Evolutionary conservation across 192 early-diverging fungal species (phyloP).

Genomic region (Backusella australiensis): DNA sequence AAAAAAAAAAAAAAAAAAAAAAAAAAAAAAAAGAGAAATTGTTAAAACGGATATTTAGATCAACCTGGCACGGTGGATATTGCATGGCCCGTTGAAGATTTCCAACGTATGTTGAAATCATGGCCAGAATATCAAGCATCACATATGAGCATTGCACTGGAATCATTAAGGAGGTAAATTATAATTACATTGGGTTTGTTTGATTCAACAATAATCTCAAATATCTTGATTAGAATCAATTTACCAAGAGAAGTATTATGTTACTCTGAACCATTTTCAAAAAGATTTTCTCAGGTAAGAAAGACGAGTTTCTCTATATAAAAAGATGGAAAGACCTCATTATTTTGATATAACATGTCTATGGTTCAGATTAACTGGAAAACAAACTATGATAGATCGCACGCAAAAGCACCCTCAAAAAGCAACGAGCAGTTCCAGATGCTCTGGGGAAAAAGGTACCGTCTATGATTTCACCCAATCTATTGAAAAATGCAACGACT

Average conservation of each 20-base stretch:
- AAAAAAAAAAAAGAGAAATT: no score
- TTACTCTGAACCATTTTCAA: background rate
- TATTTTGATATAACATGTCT: background rate
- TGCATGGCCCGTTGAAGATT: background rate
- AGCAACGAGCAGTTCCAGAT: background rate
- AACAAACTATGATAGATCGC: background rate
- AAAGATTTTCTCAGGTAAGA: background rate
- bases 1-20: background rate
- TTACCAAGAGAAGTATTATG: slow-evolving; percentile 1
- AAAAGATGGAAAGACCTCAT: background rate
- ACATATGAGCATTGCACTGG: slow-evolving; percentile 5
- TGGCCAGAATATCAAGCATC: background rate
- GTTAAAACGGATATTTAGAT: background rate
- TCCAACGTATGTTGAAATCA: background rate
- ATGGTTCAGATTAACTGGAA: background rate
- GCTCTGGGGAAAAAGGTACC: background rate
- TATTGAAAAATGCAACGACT: slow-evolving; percentile 2
- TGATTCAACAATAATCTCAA: background rate
- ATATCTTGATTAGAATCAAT: background rate
- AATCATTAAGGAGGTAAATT: slow-evolving; percentile 5
- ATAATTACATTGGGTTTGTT: background rate
- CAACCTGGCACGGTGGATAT: slow-evolving; percentile 8
- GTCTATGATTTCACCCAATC: background rate
- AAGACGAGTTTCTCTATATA: background rate
- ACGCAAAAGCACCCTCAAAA: background rate